Evolutionary conservation across 495 filamentous ascomycete genomes (phyloP).

Genomic region (Achaetomiella virescens): DNA sequence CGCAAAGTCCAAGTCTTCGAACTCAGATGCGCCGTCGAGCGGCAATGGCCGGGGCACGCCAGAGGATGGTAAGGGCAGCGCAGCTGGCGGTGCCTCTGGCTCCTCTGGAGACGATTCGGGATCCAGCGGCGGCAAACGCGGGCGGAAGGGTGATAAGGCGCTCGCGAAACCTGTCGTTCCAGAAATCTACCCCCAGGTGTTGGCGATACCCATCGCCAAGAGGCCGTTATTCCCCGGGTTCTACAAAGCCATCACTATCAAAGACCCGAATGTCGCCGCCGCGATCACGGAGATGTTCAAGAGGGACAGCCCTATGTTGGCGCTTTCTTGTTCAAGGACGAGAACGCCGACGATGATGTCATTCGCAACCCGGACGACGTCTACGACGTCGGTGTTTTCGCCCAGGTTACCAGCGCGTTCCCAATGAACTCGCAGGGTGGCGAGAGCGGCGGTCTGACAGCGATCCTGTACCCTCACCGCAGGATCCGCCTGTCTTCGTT

Average conservation of each 20-base stretch:
- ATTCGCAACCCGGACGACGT: conserved; percentile 86
- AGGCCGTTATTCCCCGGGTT: conserved; percentile 94
- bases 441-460: conserved; percentile 72
- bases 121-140: conserved; percentile 45
- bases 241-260: conserved; percentile 96
- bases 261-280: conserved; percentile 76
- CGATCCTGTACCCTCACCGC: conserved; percentile 91
- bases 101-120: conserved; percentile 40
- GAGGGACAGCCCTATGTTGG: conserved; percentile 96
- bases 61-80: conserved; percentile 41
- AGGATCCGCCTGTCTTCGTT: conserved; percentile 84
- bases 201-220: conserved; percentile 97
- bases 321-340: conserved; percentile 94
- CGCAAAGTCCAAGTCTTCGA: conserved; percentile 33
- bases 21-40: conserved; percentile 30
- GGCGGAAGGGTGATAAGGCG: conserved; percentile 67
- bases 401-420: conserved; percentile 93
- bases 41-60: conserved; percentile 24
- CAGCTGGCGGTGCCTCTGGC: conserved; percentile 34
- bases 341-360: conserved; percentile 82
- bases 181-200: conserved; percentile 94
- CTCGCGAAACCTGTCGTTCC: conserved; percentile 83
- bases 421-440: conserved; percentile 58
- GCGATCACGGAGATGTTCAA: conserved; percentile 96
- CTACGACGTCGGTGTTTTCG: conserved; percentile 92